Evolutionary conservation across 2,329 filamentous ascomycete species (phyloP), one percentile per base, ranked within the genome.

Genomic region (Aureobasidium pullulans): DNA sequence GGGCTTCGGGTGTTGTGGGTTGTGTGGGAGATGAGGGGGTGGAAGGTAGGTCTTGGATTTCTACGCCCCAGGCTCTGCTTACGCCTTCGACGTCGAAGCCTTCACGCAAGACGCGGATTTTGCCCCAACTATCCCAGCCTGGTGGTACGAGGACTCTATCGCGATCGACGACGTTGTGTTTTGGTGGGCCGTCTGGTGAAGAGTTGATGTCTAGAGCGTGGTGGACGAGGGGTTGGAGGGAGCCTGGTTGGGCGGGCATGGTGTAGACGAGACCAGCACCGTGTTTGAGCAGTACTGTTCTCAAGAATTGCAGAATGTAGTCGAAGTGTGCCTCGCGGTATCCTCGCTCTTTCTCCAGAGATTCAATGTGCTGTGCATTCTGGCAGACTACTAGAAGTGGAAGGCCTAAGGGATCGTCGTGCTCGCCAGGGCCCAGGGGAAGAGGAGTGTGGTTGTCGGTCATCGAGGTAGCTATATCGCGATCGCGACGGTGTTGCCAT

Each of bases 261-360:
- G 88, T 93, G 74, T 94, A 96, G 65, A 95, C 88, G 64, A 96
- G 19, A 67, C 70, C 68, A 75, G 77, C 48, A 62, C 60, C 31
- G 60, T 63, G 48, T 65, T 68, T 59, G 63, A 99, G 78, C 43
- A 99, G 76, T 40, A 95, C 85, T 0, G 94, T 97, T 65, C 94
- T 84, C 69, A 99, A 77, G 71, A 92, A 96, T 70, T 99, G 94
- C 61, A 96, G 81, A 44, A 99, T 89, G 65, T 94, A 92, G 72
- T 99, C 94, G 68, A 99, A 99, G 67, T 96, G 88, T 65, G 95
- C 90, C 73, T 99, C 94, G 73, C 91, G 93, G 91, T 93, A 99
- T 13, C 88, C 85, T 61, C 92, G 86, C 53, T 90, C 92, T 71
- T 89, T 90, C 74, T 97, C 94, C 60, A 99, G 74, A 40, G 84